A percentile compares a stretch with the other conserved stretches of the same genome.
These are phyloP conservation scores for Kregervanrija fluxuum DNA, from an alignment of 805 yeast genomes.

Conservation along the genomic window DNA sequence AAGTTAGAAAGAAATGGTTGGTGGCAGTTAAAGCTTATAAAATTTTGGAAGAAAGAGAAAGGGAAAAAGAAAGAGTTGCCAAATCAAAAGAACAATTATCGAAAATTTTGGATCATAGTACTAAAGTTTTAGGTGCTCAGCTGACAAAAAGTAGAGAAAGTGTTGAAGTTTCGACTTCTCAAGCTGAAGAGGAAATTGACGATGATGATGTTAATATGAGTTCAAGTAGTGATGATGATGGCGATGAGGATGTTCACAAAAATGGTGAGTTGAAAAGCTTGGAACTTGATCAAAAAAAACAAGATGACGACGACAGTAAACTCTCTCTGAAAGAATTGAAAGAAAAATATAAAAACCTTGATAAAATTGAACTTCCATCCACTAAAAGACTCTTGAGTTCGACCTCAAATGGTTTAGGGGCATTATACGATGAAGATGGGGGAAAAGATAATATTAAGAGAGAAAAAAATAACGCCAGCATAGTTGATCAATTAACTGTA, in stretches of 20 bases:
- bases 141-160: conserved; percentile 35
- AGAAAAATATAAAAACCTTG: conserved; percentile 46
- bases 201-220: conserved; percentile 11
- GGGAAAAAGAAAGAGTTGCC: conserved; percentile 68
- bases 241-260: conserved; percentile 17
- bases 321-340: conserved; percentile 50
- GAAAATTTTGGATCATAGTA: conserved; percentile 84
- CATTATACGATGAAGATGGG: conserved; percentile 26
- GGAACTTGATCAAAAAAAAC: conserved; percentile 17
- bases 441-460: background rate
- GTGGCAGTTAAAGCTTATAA: conserved; percentile 78
- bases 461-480: conserved; percentile 7
- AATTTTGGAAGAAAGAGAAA: conserved; percentile 67
- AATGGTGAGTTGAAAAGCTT: background rate
- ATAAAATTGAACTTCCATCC: conserved; percentile 12
- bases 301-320: conserved; percentile 36
- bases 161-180: conserved; percentile 2
- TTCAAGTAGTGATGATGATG: conserved; percentile 14
- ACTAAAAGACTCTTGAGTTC: background rate
- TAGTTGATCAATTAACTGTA: conserved; percentile 23
- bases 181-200: conserved; percentile 16
- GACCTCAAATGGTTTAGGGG: conserved; percentile 16
- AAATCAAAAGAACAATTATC: conserved; percentile 84
- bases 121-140: conserved; percentile 84
- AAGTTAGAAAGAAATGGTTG: conserved; percentile 86